Evolutionary conservation across 352 stramenopile species (phyloP), one percentile per base, ranked within the genome.

Genomic region (Phytophthora melonis): DNA sequence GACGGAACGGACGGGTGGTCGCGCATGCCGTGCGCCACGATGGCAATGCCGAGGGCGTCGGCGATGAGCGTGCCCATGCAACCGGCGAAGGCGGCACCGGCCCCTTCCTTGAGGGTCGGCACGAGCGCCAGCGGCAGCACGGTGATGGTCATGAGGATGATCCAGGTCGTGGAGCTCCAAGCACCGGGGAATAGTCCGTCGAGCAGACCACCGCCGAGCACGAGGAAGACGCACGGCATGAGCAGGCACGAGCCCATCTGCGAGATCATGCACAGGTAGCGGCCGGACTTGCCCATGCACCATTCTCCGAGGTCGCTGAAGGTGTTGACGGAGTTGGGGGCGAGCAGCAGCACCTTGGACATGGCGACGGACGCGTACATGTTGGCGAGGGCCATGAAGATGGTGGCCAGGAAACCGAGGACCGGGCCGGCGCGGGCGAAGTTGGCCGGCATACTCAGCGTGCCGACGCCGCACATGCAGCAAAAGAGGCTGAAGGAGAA

Each of bases 381-480:
- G 73, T 92, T 92, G 70, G 83, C 80, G 36, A 83, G 58, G 0
- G 81, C 84, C 84, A 92, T 92, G 72, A 92, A 90, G 0, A 86
- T 41, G 5, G 79, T 78, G 3, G 77, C 82, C 16, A 84, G 45
- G 16, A 70, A 78, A 5, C 74, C 84, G 30, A 87, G 72, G 13
- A 77, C 50, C 8, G 80, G 80, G 1, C 83, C 83, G 7, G 85
- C 83, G 2, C 85, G 86, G 0, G 86, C 80, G 54, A 89, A 93
- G 72, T 93, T 93, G 23, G 71, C 80, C 3, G 86, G 84, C 81
- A 93, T 90, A 64, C 82, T 83, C 19, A 93, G 75, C 45, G 84
- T 90, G 14, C 86, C 86, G 57, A 93, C 81, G 56, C 86, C 86
- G 70, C 83, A 92, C 69, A 92, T 84, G 41, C 75, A 80, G 62